Evolutionary conservation across 768 basidiomycete genomes (phyloP).

Genomic region (Xerocomellus amylosporus): DNA sequence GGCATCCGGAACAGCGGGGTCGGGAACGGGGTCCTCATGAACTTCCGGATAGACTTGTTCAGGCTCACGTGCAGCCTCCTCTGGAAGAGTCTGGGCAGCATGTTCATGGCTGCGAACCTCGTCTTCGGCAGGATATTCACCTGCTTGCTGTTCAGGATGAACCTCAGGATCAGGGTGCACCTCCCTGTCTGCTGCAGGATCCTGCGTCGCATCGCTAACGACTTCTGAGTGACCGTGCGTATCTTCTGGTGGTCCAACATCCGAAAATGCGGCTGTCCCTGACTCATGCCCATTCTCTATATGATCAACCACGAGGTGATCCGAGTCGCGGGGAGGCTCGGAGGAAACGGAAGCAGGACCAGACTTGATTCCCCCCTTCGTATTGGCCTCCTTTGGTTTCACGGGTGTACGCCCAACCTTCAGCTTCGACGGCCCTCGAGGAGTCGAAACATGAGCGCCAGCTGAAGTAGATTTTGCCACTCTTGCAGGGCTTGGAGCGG

Average conservation of each 20-base stretch:
- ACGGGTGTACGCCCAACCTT: slow-evolving; percentile 26
- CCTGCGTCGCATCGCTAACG: slow-evolving; percentile 5
- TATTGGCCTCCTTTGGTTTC: slow-evolving; percentile 23
- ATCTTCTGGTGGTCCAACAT: slow-evolving; percentile 20
- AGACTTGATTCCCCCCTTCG: slow-evolving; percentile 17
- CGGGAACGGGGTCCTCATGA: not conserved
- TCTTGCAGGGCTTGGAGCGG: slow-evolving; percentile 18
- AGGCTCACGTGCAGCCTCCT: slow-evolving; percentile 3
- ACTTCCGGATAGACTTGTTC: slow-evolving; percentile 13
- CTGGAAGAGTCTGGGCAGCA: not conserved
- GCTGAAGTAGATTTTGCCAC: slow-evolving; percentile 31
- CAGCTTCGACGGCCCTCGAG: slow-evolving; percentile 31
- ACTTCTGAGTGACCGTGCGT: slow-evolving; percentile 17
- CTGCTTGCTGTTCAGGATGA: slow-evolving; percentile 12
- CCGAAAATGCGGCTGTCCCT: slow-evolving; percentile 12
- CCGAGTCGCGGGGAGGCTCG: slow-evolving; percentile 21
- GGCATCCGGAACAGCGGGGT: slow-evolving; percentile 13
- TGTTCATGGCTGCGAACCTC: slow-evolving; percentile 4
- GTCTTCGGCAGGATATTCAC: slow-evolving; percentile 6
- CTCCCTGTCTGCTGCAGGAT: slow-evolving; percentile 6
- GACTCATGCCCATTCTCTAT: slow-evolving; percentile 27
- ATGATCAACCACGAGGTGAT: slow-evolving; percentile 18
- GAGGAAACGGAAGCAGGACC: slow-evolving; percentile 26
- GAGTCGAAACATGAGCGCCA: slow-evolving; percentile 26
- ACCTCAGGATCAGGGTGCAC: slow-evolving; percentile 9